phyloP scores from a whole-genome alignment of 371 early-diverging fungal genomes.

The Choanephora cucurbitarum region DNA sequence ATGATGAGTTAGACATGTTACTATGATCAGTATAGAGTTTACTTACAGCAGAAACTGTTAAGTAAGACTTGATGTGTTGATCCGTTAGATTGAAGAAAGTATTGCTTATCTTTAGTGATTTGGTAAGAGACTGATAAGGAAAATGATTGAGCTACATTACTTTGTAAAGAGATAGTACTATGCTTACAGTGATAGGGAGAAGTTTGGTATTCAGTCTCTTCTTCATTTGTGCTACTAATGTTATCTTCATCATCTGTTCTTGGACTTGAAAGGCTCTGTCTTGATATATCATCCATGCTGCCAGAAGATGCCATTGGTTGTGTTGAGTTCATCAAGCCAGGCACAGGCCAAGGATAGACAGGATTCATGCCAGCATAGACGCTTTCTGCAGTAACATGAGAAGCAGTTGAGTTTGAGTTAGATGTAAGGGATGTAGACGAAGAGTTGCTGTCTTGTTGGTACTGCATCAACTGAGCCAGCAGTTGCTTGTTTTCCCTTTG shows the following conservation, averaged over 20 bases:
- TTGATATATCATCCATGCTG: constrained; percentile 7
- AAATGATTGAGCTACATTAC: too few species aligned
- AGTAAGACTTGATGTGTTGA: too few species aligned
- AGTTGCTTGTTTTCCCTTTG: constrained; percentile 36
- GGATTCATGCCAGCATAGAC: background rate
- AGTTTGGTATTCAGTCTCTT: constrained; percentile 14
- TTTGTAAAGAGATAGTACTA: too few species aligned
- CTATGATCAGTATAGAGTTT: too few species aligned
- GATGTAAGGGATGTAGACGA: background rate
- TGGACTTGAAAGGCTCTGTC: constrained; percentile 6
- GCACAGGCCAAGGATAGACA: background rate
- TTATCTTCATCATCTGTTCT: constrained; percentile 20
- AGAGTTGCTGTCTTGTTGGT: constrained; percentile 2
- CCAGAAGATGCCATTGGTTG: constrained; percentile 5
- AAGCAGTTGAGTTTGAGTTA: background rate
- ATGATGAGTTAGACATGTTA: too few species aligned
- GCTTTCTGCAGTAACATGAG: constrained; percentile 2
- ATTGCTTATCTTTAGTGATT: too few species aligned
- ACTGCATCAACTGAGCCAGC: constrained; percentile 21
- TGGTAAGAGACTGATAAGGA: too few species aligned
- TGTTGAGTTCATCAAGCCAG: background rate
- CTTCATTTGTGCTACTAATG: constrained; percentile 14
- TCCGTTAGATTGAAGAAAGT: too few species aligned
- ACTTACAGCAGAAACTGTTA: too few species aligned
- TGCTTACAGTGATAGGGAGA: constrained; percentile 1